Evolutionary conservation across 768 basidiomycete genomes (phyloP), one percentile per base, ranked within the genome.

Genomic region (Mycena olivaceomarginata): DNA sequence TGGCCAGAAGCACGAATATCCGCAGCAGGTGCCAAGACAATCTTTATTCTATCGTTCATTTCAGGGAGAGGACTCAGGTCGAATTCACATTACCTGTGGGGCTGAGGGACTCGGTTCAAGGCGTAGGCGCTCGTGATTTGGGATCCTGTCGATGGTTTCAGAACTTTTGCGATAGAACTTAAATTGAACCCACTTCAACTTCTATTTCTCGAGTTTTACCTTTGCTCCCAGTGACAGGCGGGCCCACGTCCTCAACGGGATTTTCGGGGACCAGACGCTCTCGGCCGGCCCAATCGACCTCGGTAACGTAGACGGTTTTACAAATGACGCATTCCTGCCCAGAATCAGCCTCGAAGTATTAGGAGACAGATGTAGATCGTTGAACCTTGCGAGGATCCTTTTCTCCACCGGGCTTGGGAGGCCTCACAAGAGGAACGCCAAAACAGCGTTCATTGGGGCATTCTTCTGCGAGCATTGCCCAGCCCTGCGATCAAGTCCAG

Each of bases 381-480:
- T 70, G n/a, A 45, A 94, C 95, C 90, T 94, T 96, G 76, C 90
- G 88, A 22, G 92, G 92, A 85, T 94, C 91, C 79, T 91, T 92
- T 75, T 88, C 91, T 20, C 89, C 89, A 7, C 91, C 91, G 18
- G 87, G 79, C 82, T 91, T 94, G 22, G 95, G 95, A 51, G 94
- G 94, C 66, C 96, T 88, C 75, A 97, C 94, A 16, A 97, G 91
- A n/a, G 96, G 97, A 8, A 97, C 88, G 15, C 96, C 96, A 84
- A 92, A 94, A 82, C 97, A 97, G 31, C 85, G 83, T 5, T 82
- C 79, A 80, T 91, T 94, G 0, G 92, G 91, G 81, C 97, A 97
- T 85, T 96, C 95, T 48, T 97, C 95, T 31, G 90, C 95, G n/a
- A 97, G 88, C 94, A 97, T 95, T 0, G 96, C 92, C 95, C 95